These are phyloP conservation scores for Lentinula sp. DNA, from an alignment of 768 basidiomycete genomes.

Conservation along the genomic window DNA sequence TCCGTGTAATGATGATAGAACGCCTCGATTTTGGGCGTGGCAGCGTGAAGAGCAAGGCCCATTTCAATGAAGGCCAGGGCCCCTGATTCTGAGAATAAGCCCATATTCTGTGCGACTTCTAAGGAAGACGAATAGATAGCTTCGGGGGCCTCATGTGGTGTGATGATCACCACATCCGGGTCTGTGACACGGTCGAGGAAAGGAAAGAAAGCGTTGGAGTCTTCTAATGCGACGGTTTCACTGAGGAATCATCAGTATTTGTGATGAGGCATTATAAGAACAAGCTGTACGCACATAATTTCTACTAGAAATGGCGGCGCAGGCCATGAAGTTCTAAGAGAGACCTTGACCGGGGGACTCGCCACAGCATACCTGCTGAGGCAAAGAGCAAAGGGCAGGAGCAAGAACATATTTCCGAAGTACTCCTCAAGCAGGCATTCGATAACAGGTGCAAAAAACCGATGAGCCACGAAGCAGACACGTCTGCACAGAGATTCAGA, in stretches of 20 bases:
- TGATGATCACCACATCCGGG: constrained; percentile 31
- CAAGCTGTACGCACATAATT: constrained; percentile 43
- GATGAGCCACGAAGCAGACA: not conserved
- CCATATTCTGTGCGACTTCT: constrained; percentile 39
- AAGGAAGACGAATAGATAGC: constrained; percentile 51
- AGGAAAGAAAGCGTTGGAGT: constrained; percentile 69
- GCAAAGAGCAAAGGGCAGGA: not conserved
- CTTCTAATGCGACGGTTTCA: constrained; percentile 75
- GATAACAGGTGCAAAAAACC: not conserved
- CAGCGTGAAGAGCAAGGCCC: constrained; percentile 71
- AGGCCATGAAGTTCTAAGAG: constrained; percentile 59
- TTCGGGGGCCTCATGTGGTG: constrained; percentile 35
- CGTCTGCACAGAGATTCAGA: not conserved
- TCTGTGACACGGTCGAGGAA: constrained; percentile 62
- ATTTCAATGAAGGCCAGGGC: constrained; percentile 56
- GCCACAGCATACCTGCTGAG: constrained; percentile 5
- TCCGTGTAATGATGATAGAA: constrained; percentile 67
- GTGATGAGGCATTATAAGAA: not conserved
- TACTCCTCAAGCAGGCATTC: not conserved
- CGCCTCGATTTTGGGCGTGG: constrained; percentile 78
- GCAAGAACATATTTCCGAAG: constrained; percentile 7
- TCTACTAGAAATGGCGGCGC: constrained; percentile 60
- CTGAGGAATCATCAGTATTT: constrained; percentile 33
- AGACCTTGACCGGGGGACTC: constrained; percentile 52
- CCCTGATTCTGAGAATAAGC: constrained; percentile 43